Conservation (phyloP, 495 filamentous ascomycete genomes). For the Jackrogersella multiformis region DNA sequence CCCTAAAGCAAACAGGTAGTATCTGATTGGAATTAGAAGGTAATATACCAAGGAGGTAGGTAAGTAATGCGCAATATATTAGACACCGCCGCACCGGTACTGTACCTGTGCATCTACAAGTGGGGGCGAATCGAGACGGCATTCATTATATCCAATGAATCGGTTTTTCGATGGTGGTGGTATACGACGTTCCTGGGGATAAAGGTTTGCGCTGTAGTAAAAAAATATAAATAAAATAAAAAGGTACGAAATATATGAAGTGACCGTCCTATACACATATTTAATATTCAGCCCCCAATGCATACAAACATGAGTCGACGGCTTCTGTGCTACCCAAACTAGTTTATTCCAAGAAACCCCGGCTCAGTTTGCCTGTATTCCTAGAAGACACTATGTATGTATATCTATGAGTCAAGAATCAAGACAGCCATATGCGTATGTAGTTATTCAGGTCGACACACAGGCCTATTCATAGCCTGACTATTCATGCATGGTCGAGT, state of each 20-base stretch:
- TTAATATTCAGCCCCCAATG: not conserved
- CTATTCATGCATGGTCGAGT: not conserved
- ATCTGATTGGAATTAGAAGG: too few relatives aligned
- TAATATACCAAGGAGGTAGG: not conserved
- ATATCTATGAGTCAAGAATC: too few relatives aligned
- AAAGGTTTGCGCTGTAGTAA: not conserved
- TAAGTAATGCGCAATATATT: constrained; percentile 1
- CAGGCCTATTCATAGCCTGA: too few relatives aligned
- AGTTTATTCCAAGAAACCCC: not conserved
- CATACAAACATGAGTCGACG: constrained; percentile 3
- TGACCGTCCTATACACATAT: constrained; percentile 2
- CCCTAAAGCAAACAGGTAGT: constrained; percentile 1
- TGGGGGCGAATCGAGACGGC: constrained; percentile 4
- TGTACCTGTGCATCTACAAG: constrained; percentile 4
- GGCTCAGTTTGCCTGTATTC: not conserved
- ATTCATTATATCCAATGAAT: constrained; percentile 6
- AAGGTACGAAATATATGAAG: too few relatives aligned
- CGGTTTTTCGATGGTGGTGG: not conserved
- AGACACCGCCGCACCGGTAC: constrained; percentile 25
- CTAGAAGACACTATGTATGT: not conserved
- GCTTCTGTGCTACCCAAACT: not conserved
- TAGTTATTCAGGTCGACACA: not conserved
- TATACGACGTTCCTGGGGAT: constrained; percentile 8
- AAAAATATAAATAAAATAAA: too few relatives aligned
- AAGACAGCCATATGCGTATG: not conserved